Evolutionary conservation across 2,329 filamentous ascomycete species (phyloP), one percentile per base, ranked within the genome.

Genomic region (Penicillium sp.): DNA sequence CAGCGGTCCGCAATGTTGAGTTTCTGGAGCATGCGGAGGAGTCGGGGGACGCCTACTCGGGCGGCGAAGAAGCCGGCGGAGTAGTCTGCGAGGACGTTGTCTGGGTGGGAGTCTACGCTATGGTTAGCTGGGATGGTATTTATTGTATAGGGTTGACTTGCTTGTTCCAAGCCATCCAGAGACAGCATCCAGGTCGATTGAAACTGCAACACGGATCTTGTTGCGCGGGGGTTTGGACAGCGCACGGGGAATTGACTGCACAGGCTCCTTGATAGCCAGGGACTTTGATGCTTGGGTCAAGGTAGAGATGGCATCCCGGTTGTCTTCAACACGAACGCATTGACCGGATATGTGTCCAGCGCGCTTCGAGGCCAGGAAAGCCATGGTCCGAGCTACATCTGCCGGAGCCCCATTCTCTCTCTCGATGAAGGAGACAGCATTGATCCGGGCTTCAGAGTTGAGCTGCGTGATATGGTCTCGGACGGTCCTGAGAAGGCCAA

Each of bases 121-220:
- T 35, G 22, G 18, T 38, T 22, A 35, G 28, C 16, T 47, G 8
- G 4, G 29, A 3, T 40, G 8, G 3, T 11, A 18, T 24, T 2
- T 20, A 24, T n/a, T 24, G 2, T 20, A 24, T 14, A 9, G 10
- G 37, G 18, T 10, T n/a, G 38, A 53, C 48, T 49, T 57, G 43
- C 77, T 78, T 4, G 79, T 82, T 13, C 80, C 80, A 3, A 82
- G 69, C 70, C 77, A 82, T 41, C 79, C 79, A 0, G 77, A 79
- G 2, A 82, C 73, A 10, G 79, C 79, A 50, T 82, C 79, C 46
- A 81, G 77, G 57, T 81, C 78, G 31, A 74, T 63, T 1, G 71
- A 72, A 23, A 74, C 49, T 6, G 55, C 45, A 10, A 59, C 47
- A 10, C 53, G 55, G 10, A 58, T 55, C 37, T 52, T 52, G 38